Conservation (phyloP, 768 basidiomycete genomes). For the Porpolomopsis calyptriformis region DNA sequence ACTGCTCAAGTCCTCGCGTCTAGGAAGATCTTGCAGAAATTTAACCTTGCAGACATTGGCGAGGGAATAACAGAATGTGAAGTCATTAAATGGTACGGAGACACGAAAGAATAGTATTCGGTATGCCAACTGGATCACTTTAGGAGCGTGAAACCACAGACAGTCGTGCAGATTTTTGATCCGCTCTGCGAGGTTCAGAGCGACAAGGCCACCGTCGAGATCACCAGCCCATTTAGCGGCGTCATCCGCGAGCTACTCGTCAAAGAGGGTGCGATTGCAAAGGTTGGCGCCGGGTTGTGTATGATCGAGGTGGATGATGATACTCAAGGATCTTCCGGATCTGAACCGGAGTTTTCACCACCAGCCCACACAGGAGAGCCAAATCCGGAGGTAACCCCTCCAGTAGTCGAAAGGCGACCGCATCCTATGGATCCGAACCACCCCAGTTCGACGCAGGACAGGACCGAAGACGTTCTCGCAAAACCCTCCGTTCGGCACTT, state of each 20-base stretch:
- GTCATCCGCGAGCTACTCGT: conserved; percentile 63
- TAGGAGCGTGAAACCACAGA: conserved; percentile 54
- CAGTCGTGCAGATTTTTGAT: conserved; percentile 53
- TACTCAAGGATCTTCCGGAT: conserved; percentile 10
- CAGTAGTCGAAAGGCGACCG: conserved; percentile 16
- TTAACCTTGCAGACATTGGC: conserved; percentile 79
- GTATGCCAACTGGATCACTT: background rate
- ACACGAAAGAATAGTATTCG: conserved; percentile 5
- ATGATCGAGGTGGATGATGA: conserved; percentile 73
- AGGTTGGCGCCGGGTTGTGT: conserved; percentile 72
- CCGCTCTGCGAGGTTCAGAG: conserved; percentile 77
- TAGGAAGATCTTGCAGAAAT: conserved; percentile 38
- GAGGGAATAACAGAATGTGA: conserved; percentile 90
- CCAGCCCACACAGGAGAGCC: too few species aligned
- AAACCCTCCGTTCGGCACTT: conserved; percentile 72
- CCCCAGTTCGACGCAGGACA: conserved; percentile 8
- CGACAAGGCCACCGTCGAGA: conserved; percentile 87
- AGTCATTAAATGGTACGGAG: conserved; percentile 67
- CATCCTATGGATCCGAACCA: conserved; percentile 62
- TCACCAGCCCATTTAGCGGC: conserved; percentile 80
- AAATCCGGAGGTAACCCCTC: background rate
- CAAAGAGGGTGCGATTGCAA: conserved; percentile 72
- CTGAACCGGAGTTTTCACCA: background rate
- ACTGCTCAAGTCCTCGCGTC: conserved; percentile 22
- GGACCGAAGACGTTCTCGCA: conserved; percentile 40